Evolutionary conservation across 1,139 yeast species (phyloP), one percentile per base, ranked within the genome.

Genomic region (Geotrichum carabidarum): DNA sequence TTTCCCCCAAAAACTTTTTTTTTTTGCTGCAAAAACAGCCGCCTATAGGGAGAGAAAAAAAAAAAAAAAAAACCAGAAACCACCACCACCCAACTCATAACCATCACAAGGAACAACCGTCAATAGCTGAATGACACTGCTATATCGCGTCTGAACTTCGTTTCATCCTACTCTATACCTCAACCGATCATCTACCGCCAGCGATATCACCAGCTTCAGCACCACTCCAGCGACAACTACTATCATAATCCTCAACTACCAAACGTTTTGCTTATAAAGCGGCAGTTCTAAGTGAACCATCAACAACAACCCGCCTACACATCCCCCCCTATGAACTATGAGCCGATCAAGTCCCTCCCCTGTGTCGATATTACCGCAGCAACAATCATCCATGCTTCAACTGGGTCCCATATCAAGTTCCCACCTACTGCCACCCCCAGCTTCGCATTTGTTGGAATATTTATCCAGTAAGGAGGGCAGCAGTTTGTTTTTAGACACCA

Each of bases 331-430:
- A 18, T 44, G 14, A 14, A 37, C 44, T 35, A 47, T 47, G 50
- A 47, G 30, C 44, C 41, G 50, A 11, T 32, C 38, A 18, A 47
- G 44, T 27, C 50, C 43, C 12, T 47, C 50, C 8, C 50, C 50
- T 8, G 50, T 47, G 8, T 47, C 50, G 17, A 37, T 47, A 37
- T 22, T 44, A 7, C 48, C 36, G 12, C 50, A 47, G n/a, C 50
- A 47, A 22, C 44, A 18, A 37, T 7, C 14, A 17, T 37, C 50
- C 15, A 37, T 34, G 11, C 44, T 27, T 37, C 37, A 47, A 5
- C 22, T 30, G 12, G 36, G 38, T 38, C 4, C 31, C 5, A 18
- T 47, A 37, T 22, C 40, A 8, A 31, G 12, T 41, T 4, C 36
- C 14, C 50, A 47, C 30, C 22, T 47, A 14, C 7, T 37, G 11